Base-by-base conservation (phyloP, 805 yeast species). In the Kuraishia floccosa region DNA sequence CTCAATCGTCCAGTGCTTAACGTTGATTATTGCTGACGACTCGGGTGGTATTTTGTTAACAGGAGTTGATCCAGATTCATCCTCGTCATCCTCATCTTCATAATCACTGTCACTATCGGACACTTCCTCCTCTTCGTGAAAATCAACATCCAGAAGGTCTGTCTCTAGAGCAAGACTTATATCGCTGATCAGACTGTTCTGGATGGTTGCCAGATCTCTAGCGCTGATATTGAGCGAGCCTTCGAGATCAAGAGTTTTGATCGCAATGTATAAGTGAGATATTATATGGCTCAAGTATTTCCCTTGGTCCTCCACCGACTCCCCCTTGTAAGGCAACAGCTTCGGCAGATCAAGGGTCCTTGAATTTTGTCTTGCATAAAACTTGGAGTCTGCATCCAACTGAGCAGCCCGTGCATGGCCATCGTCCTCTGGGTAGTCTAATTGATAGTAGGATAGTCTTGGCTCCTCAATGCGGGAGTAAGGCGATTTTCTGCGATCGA, bases 1-100 rank as follows among this genome's bases (percentile, higher is more conserved):
- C 49, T 86, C 96, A 32, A 79, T 76, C 0, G 96, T 79, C 94
- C 96, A 87, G 35, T 79, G 82, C 32, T 77, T 67, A 6, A 85
- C 78, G 27, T 76, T 68, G 5, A 81, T 74, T 5, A 83, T 77
- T 0, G 91, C 72, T 0, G 91, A 80, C 1, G 84, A 72, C 40
- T 68, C 65, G 2, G 80, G 72, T 1, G 76, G 64, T 7, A 73
- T 65, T 39, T 74, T 76, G 36, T 78, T 76, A 28, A 76, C 76
- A 1, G 62, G 65, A 0, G 63, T 62, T 1, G 56, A 56, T 5
- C 47, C 57, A 14, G 56, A 68, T 10, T 61, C 68, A 19, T 58
- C 67, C 18, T 60, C 68, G 24, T 51, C 54, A 11, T 42, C 42
- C 13, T 58, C 67, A 17, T 49, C 62, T 9, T 54, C 60, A 18